A percentile compares a stretch with the other conserved stretches of the same genome.
phyloP scores from a whole-genome alignment of 176 grass and related monocot genomes.

The Pontederia paniculata region DNA sequence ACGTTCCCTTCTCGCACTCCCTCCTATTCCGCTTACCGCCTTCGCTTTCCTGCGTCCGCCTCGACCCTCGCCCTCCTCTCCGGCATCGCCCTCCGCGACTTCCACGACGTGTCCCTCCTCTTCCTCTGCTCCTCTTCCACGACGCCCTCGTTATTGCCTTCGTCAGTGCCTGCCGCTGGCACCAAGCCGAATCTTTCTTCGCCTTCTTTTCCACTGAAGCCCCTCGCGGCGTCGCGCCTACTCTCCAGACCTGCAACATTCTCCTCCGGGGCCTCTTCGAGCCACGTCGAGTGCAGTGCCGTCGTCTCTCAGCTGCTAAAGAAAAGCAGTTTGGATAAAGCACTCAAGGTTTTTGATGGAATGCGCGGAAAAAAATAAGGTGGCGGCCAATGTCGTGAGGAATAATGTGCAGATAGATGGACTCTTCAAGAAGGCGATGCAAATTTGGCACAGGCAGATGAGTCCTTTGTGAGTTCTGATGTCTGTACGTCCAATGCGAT shows the following conservation, averaged over 20 bases:
- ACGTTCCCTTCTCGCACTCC: no score
- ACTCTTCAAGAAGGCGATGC: constrained; percentile 55
- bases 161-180: constrained; percentile 49
- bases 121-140: constrained; percentile 65
- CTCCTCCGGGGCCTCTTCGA: constrained; percentile 60
- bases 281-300: constrained; percentile 62
- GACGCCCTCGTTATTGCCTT: constrained; percentile 77
- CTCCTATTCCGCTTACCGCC: no score
- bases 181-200: constrained; percentile 62
- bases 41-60: no score
- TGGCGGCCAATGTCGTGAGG: constrained; percentile 53
- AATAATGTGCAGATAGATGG: constrained; percentile 60
- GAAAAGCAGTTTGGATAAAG: constrained; percentile 21
- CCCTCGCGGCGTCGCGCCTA: constrained; percentile 34
- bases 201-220: constrained; percentile 44
- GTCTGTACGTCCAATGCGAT: constrained; percentile 64
- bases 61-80: no score
- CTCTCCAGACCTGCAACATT: constrained; percentile 85
- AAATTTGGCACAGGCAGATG: constrained; percentile 56
- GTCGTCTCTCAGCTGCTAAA: constrained; percentile 47
- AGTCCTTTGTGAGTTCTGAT: constrained; percentile 40
- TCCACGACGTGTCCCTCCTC: no score
- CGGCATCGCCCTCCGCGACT: no score
- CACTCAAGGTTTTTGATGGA: constrained; percentile 74
- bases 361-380: constrained; percentile 35